Evolutionary conservation across 768 basidiomycete species (phyloP).

Genomic region (Vishniacozyma victoriae): DNA sequence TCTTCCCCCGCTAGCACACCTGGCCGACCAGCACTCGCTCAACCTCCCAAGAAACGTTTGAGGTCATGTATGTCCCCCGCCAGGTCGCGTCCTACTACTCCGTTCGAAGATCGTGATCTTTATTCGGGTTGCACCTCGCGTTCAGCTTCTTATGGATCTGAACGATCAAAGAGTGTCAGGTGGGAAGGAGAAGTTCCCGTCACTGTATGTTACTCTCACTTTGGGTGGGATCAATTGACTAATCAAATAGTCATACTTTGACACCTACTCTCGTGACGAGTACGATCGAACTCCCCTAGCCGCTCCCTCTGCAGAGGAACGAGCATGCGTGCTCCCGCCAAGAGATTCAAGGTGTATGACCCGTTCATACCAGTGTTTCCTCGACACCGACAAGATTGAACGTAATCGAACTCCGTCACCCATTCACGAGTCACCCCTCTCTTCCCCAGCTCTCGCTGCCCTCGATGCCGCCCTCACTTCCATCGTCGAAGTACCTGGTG

Average conservation of each 20-base stretch:
- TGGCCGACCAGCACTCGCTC: no score
- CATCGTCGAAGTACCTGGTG: background rate
- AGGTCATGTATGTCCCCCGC: no score
- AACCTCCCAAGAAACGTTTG: no score
- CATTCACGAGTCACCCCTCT: background rate
- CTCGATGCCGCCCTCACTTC: background rate
- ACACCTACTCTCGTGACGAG: conserved; percentile 50
- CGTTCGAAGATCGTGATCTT: no score
- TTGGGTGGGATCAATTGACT: background rate
- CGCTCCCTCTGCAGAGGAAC: conserved; percentile 51
- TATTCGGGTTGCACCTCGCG: no score
- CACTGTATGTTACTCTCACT: conserved; percentile 19
- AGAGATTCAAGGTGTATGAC: conserved; percentile 53
- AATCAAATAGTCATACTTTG: conserved; percentile 43
- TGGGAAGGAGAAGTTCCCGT: conserved; percentile 32
- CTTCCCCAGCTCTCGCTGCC: background rate
- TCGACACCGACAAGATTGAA: background rate
- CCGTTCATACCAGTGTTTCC: conserved; percentile 1
- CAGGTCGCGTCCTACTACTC: no score
- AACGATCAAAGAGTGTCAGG: conserved; percentile 25
- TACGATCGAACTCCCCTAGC: conserved; percentile 78
- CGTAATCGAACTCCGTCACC: background rate
- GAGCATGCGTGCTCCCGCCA: conserved; percentile 68
- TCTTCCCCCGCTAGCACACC: no score
- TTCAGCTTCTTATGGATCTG: no score